Conservation (phyloP, 352 stramenopile species). For the Peronospora belbahrii region DNA sequence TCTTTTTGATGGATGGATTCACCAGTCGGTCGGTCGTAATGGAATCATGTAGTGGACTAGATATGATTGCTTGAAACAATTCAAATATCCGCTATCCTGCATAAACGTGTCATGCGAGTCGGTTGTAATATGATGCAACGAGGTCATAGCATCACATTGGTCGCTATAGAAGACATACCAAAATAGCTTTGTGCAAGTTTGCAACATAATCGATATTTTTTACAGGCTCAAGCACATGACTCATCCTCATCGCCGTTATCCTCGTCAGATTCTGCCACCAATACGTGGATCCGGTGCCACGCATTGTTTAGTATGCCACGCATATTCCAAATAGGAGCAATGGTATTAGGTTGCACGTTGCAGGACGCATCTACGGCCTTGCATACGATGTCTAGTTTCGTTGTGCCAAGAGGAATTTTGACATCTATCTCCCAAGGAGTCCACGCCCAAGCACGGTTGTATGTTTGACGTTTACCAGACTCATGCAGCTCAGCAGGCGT, state of each 20-base stretch:
- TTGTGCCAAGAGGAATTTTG: conserved; percentile 73
- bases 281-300: conserved; percentile 88
- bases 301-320: conserved; percentile 95
- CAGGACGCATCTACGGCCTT: conserved; percentile 93
- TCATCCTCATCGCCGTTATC: conserved; percentile 29
- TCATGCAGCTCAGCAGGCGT: conserved; percentile 78
- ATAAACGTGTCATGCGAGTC: too few species aligned
- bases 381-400: conserved; percentile 83
- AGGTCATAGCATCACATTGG: too few species aligned
- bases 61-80: too few species aligned
- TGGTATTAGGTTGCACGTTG: conserved; percentile 95
- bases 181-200: too few species aligned
- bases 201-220: too few species aligned
- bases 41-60: too few species aligned
- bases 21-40: too few species aligned
- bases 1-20: too few species aligned
- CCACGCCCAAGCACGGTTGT: conserved; percentile 92
- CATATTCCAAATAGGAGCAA: conserved; percentile 96
- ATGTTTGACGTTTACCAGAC: conserved; percentile 77
- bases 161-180: too few species aligned
- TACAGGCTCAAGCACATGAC: background rate
- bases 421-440: conserved; percentile 93
- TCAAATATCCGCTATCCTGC: too few species aligned
- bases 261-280: conserved; percentile 41
- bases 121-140: too few species aligned